Percentiles rank a stretch among this genome's conserved stretches.
phyloP scores from a whole-genome alignment of 768 basidiomycete genomes.

The Mycena kentingensis region DNA sequence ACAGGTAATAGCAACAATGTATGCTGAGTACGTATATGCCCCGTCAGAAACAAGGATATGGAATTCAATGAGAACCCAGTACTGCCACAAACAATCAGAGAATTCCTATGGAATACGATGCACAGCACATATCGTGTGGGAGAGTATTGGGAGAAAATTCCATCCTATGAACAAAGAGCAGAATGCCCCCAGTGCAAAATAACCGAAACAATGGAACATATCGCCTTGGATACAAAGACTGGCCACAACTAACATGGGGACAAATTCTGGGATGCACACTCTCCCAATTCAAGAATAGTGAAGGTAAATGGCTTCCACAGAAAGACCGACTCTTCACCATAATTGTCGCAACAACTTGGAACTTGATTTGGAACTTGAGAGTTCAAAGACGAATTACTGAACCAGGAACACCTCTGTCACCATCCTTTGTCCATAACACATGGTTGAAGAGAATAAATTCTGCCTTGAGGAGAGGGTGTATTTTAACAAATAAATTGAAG shows the following conservation, averaged over 20 bases:
- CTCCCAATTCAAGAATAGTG: background rate
- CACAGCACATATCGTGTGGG: constrained; percentile 6
- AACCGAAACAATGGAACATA: constrained; percentile 11
- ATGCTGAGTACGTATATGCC: background rate
- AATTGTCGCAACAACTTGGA: background rate
- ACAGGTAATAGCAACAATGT: background rate
- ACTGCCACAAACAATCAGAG: background rate
- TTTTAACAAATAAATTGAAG: background rate
- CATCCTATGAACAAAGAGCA: background rate
- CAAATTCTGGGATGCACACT: background rate
- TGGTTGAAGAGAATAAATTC: too few relatives aligned
- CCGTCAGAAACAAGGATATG: background rate
- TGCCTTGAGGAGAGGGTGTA: background rate
- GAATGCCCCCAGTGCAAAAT: constrained; percentile 4
- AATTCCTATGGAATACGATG: constrained; percentile 6
- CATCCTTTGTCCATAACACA: background rate
- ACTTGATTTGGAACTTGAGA: background rate
- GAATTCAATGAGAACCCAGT: background rate
- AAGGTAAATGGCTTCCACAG: background rate
- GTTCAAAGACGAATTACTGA: background rate
- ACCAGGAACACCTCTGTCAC: background rate
- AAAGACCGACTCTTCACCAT: background rate
- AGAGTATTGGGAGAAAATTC: constrained; percentile 2
- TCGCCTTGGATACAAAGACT: background rate
- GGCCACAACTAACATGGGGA: background rate